Evolutionary conservation across 2,329 filamentous ascomycete species (phyloP), one percentile per base, ranked within the genome.

Genomic region (Colletotrichum australisinense): DNA sequence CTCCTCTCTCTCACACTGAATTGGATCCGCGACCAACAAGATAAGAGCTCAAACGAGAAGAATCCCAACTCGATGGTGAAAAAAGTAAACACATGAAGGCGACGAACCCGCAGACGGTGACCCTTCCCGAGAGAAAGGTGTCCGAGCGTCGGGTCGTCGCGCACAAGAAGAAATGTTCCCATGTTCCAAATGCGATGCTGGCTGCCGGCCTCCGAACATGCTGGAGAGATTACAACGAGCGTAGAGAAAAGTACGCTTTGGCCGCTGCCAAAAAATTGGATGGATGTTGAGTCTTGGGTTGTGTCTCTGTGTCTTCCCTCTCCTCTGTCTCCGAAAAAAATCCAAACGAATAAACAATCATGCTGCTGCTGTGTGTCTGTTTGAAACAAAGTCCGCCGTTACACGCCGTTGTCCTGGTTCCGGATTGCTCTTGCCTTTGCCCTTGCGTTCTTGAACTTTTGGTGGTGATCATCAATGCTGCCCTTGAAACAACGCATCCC

Each of bases 221-320:
- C 80, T 79, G 76, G 77, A 79, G 79, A 79, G 81, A 87, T 86
- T 87, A 87, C 84, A 88, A 89, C 84, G 86, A 87, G 82, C 80
- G 86, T 88, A 87, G 79, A 85, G 83, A 86, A 86, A 77, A 77
- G 79, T 80, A 84, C 80, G 80, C 81, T 74, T 63, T 32, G 70
- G 19, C 66, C 60, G 62, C 66, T 78, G 77, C 79, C 75, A 76
- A 76, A 76, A 76, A 78, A 76, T 76, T 63, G 76, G 76, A 77
- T 69, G 70, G 76, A 77, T 69, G 70, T 55, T 65, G 42, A 49
- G 42, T 49, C 42, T 49, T 8, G 42, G 42, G 42, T n/a, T n/a
- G 42, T 49, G 42, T 49, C 42, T 60, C 56, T 56, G 53, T 42
- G 57, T 28, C 63, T 30, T 49, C 63, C 69, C 67, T 57, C 64